These are phyloP conservation scores for Citrus trifoliata DNA, from an alignment of 345 rosid genomes.

Conservation along the genomic window DNA sequence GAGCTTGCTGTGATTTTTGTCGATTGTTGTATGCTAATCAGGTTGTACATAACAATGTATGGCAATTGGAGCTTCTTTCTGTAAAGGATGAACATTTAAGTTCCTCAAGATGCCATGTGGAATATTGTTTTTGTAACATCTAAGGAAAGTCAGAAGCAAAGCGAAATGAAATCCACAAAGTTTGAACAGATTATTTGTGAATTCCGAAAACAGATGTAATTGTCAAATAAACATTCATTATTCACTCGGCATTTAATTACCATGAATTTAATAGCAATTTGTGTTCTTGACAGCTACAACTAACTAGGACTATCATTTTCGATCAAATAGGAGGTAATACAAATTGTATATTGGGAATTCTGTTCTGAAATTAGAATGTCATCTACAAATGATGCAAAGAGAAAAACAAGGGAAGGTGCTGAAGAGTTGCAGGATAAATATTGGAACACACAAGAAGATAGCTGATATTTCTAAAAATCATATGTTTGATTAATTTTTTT, in stretches of 20 bases:
- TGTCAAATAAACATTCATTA: neutral
- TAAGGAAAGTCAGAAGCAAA: neutral
- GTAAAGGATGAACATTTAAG: slow-evolving; percentile 21
- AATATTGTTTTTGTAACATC: slow-evolving; percentile 8
- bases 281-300: no score
- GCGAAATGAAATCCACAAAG: neutral
- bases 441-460: no score
- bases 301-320: no score
- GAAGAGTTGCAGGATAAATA: no score
- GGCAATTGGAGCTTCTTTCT: slow-evolving; percentile 3
- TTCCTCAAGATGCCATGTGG: slow-evolving; percentile 25
- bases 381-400: no score
- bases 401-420: no score
- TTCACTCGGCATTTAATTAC: neutral
- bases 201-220: neutral
- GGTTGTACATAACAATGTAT: slow-evolving; percentile 24
- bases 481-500: no score
- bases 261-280: no score
- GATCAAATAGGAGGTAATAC: no score
- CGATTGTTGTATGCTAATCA: slow-evolving; percentile 24
- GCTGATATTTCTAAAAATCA: no score
- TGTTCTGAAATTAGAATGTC: no score
- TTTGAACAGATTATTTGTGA: neutral
- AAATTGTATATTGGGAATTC: no score
- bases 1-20: slow-evolving; percentile 10